Evolutionary conservation across 78 protist species (phyloP).

Genomic region (Dictyostelium capitatum): DNA sequence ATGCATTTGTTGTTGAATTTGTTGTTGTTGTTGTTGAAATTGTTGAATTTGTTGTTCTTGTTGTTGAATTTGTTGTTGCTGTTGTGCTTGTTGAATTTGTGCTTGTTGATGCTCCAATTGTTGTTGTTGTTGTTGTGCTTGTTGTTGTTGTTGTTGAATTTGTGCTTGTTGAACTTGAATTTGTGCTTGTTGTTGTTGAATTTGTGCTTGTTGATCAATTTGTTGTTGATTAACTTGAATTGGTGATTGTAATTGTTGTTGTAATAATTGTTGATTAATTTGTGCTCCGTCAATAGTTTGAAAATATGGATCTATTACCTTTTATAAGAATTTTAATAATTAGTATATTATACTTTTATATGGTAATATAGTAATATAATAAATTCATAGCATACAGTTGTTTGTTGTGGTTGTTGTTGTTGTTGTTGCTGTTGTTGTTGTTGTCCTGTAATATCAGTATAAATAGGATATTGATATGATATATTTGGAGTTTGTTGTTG

Average conservation of each 20-base stretch:
- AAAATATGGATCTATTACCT: slow-evolving; percentile 11
- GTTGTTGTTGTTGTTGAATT: slow-evolving; percentile 6
- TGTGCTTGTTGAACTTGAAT: slow-evolving; percentile 10
- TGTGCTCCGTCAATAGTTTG: slow-evolving; percentile 41
- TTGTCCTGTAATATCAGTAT: slow-evolving; percentile 7
- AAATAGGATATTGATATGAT: not conserved
- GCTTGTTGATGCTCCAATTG: not conserved
- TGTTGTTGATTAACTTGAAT: slow-evolving; percentile 30
- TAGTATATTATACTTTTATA: too few species aligned
- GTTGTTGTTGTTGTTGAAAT: not conserved
- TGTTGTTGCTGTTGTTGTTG: slow-evolving; percentile 29
- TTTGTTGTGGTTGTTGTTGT: too few species aligned
- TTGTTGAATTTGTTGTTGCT: not conserved
- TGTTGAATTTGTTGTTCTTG: not conserved
- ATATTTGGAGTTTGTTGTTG: not conserved
- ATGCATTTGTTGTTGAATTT: slow-evolving; percentile 10
- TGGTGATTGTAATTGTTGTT: slow-evolving; percentile 28
- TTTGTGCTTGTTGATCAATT: slow-evolving; percentile 38
- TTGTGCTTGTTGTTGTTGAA: slow-evolving; percentile 14
- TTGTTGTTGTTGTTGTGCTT: slow-evolving; percentile 27
- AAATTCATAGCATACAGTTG: not conserved
- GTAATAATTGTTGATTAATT: slow-evolving; percentile 37
- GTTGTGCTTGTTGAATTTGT: not conserved
- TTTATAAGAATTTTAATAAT: too few species aligned
- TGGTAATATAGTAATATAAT: too few species aligned